Base-by-base conservation (phyloP, 345 rosid species). In the Bruguiera parviflora region DNA sequence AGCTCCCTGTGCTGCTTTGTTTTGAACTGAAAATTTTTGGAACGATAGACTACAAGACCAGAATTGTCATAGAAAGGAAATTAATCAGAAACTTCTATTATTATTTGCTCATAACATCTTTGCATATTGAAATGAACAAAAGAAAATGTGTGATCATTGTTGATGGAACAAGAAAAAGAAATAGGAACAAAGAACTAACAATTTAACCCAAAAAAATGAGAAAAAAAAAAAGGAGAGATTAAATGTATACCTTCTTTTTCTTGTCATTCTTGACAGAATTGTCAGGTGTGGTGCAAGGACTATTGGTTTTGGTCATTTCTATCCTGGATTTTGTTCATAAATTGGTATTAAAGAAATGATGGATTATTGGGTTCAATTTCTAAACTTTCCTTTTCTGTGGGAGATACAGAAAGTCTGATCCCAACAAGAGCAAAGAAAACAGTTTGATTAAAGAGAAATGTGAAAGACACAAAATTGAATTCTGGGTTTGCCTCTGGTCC, bases 1-100 rank as follows among this genome's bases (percentile, higher is more conserved):
- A 77, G 37, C 74, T 70, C 51, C 64, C 65, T 76, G 84, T 82
- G 32, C 75, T 76, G 68, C 58, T 75, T 71, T 77, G 72, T 78
- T 74, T 88, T 31, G 91, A 81, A 71, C 90, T 78, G 35, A 92
- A 92, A 61, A 87, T 81, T 86, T 86, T 92, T 9, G 96, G 96
- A 64, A 88, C 75, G 61, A 83, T 86, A 52, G 85, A 88, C 80
- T 77, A 73, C 67, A 70, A 37, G 61, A 61, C 10, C 39, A 66
- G 21, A 37, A 51, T 15, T 19, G 51, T 43, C 2, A 28, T 24
- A 25, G 35, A 43, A 11, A 51, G 18, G 9, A 37, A 66, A 66
- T 7, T 21, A 7, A 53, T 27, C 31, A 16, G 13, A 46, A 43
- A 32, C 27, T 4, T 28, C 20, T 63, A 29, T 37, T 22, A 10